Percentiles rank a stretch among this genome's conserved stretches.
Conservation (phyloP, 208 protist genomes). For the Leishmania aethiopica region DNA sequence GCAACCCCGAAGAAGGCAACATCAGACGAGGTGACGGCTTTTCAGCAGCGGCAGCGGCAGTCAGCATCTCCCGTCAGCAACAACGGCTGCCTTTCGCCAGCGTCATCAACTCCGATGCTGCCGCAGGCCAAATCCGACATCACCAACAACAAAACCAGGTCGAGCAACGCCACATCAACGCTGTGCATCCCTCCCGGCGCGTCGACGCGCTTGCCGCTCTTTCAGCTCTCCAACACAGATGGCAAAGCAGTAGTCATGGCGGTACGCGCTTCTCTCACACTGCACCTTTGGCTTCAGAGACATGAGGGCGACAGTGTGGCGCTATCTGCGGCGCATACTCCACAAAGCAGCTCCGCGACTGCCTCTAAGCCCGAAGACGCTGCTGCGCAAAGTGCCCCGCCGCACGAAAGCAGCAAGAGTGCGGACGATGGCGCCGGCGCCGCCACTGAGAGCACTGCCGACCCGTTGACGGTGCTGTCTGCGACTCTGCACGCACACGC, state of each 20-base stretch:
- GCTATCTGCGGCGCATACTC: slow-evolving; percentile 10
- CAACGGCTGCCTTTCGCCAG: neutral
- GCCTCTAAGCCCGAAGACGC: neutral
- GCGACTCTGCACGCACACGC: slow-evolving; percentile 1
- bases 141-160: neutral
- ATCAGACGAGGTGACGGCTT: neutral
- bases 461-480: neutral
- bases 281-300: slow-evolving; percentile 30
- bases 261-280: slow-evolving; percentile 19
- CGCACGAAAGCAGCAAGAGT: neutral
- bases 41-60: neutral
- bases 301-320: slow-evolving; percentile 4
- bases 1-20: neutral
- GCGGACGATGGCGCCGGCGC: neutral
- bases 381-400: neutral
- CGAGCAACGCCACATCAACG: neutral
- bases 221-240: slow-evolving; percentile 33
- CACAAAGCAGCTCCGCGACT: slow-evolving; percentile 5
- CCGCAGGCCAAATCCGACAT: neutral
- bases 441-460: neutral
- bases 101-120: neutral
- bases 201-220: slow-evolving; percentile 27
- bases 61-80: neutral
- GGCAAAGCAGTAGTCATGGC: slow-evolving; percentile 19
- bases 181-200: slow-evolving; percentile 21